Percentiles rank a stretch among this genome's conserved stretches.
Evolutionary conservation across 371 early-diverging fungal species (phyloP).

Genomic region (Circinella minor): DNA sequence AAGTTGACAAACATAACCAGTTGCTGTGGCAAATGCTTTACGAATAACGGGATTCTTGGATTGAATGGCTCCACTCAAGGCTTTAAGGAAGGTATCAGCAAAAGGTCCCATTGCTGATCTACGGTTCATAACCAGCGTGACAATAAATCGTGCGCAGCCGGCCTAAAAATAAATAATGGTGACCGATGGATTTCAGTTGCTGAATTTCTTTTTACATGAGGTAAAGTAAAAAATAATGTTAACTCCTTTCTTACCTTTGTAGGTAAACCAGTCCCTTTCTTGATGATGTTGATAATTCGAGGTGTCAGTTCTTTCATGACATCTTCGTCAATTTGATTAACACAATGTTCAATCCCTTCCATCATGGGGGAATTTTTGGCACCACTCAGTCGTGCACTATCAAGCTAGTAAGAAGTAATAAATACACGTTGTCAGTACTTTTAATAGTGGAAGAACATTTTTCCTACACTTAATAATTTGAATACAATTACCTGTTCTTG

Average conservation of each 20-base stretch:
- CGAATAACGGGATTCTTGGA: constrained; percentile 84
- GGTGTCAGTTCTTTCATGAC: constrained; percentile 72
- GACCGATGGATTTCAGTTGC: constrained; percentile 20
- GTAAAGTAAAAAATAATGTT: too few relatives aligned
- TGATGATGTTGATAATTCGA: constrained; percentile 70
- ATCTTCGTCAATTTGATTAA: constrained; percentile 76
- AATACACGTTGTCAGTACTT: neutral
- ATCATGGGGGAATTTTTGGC: constrained; percentile 82
- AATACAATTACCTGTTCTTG: constrained; percentile 65
- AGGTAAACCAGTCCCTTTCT: constrained; percentile 88
- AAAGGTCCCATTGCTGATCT: constrained; percentile 60
- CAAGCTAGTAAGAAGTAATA: constrained; percentile 45
- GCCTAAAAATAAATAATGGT: constrained; percentile 56
- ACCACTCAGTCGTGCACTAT: constrained; percentile 73
- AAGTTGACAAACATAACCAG: constrained; percentile 79
- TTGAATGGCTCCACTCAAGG: constrained; percentile 73
- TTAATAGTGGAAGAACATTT: too few relatives aligned
- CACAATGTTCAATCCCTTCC: constrained; percentile 81
- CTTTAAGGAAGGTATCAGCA: constrained; percentile 75
- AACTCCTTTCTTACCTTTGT: constrained; percentile 68
- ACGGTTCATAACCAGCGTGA: constrained; percentile 73
- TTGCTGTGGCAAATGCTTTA: constrained; percentile 85
- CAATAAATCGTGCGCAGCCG: constrained; percentile 87
- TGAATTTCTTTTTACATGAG: too few relatives aligned
- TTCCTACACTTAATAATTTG: too few relatives aligned